These are phyloP conservation scores for Neospora caninum DNA, from an alignment of 169 alveolate genomes.

Conservation along the genomic window DNA sequence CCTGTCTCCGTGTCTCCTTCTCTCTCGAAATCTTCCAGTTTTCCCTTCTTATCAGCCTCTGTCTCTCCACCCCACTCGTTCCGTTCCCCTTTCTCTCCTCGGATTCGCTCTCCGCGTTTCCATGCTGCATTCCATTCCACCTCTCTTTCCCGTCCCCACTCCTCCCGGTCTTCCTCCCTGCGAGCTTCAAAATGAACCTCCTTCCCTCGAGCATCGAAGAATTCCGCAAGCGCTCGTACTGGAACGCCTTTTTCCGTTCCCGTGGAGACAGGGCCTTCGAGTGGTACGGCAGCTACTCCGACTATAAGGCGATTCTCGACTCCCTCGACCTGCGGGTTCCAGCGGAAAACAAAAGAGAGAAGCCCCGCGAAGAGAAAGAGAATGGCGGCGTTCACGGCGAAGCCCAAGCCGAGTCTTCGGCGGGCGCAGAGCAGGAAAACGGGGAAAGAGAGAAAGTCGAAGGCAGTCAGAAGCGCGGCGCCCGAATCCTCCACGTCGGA, in stretches of 20 bases:
- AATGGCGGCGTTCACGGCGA: too few relatives aligned
- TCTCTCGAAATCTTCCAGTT: background rate
- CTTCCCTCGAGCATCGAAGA: background rate
- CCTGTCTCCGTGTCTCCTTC: background rate
- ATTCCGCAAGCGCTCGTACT: background rate
- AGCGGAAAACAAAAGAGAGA: background rate
- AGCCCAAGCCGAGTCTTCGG: too few relatives aligned
- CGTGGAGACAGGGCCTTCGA: background rate
- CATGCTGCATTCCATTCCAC: background rate
- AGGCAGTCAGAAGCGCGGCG: background rate
- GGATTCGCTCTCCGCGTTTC: too few relatives aligned
- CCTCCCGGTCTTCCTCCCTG: background rate
- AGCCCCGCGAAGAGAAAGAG: background rate
- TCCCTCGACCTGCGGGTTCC: background rate
- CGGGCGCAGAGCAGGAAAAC: background rate
- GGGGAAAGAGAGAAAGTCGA: background rate
- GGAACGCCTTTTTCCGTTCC: conserved; percentile 1
- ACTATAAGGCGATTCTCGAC: background rate
- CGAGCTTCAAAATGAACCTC: background rate
- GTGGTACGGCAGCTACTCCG: conserved; percentile 4
- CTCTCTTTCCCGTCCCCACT: background rate
- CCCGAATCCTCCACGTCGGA: conserved; percentile 1
- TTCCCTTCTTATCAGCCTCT: background rate
- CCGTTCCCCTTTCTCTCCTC: background rate
- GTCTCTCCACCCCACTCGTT: background rate